These are phyloP conservation scores for Ustilago xerochloae DNA, from an alignment of 1,284 basidiomycete species.

Conservation along the genomic window DNA sequence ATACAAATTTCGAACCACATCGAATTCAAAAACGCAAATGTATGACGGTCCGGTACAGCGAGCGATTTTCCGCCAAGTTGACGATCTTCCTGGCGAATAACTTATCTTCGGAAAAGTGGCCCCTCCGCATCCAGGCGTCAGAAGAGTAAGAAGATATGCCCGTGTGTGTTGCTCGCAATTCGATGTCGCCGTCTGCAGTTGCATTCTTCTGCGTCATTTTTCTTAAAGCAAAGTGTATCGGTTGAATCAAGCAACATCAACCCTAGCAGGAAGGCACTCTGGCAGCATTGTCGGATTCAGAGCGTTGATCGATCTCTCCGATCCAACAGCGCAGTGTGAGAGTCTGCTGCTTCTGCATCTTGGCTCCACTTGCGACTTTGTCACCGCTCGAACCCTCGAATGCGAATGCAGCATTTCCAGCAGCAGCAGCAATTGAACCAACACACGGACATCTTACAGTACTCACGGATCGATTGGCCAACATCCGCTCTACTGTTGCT, in stretches of 20 bases:
- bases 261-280: not conserved
- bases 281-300: not conserved
- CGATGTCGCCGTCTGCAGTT: not conserved
- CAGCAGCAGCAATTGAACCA: too few species aligned
- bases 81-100: not conserved
- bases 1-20: not conserved
- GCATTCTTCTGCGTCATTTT: not conserved
- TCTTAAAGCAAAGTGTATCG: not conserved
- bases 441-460: not conserved
- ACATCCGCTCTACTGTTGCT: not conserved
- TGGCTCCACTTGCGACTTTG: not conserved
- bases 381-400: slow-evolving; percentile 5
- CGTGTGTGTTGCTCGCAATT: not conserved
- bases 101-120: not conserved
- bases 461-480: slow-evolving; percentile 13
- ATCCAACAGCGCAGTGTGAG: too few species aligned
- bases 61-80: not conserved
- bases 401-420: not conserved
- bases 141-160: not conserved
- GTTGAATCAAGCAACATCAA: not conserved
- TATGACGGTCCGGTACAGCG: slow-evolving; percentile 27
- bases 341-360: not conserved
- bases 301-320: not conserved
- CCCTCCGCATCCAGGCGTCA: not conserved
- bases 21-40: not conserved